Percentiles rank a stretch among this genome's conserved stretches.
These are phyloP conservation scores for Diplodia intermedia DNA, from an alignment of 2,329 filamentous ascomycete genomes.

Conservation along the genomic window DNA sequence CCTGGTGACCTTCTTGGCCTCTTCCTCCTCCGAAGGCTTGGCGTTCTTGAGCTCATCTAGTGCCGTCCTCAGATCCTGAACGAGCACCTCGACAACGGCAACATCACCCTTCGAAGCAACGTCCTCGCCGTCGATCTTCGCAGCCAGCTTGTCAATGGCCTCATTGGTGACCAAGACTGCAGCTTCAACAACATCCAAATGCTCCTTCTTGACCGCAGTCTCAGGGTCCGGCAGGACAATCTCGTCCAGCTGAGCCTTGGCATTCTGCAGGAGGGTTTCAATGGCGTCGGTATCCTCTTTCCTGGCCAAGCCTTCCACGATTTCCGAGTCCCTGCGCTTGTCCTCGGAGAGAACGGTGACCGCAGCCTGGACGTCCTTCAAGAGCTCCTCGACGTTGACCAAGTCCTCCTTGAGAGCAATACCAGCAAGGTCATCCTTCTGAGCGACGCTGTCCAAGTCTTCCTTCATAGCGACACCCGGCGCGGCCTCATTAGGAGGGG, in stretches of 20 bases:
- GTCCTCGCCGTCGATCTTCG: conserved; percentile 67
- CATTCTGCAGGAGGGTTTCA: conserved; percentile 87
- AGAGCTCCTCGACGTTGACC: conserved; percentile 51
- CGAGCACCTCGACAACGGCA: conserved; percentile 74
- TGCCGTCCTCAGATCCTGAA: conserved; percentile 76
- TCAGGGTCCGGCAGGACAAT: conserved; percentile 71
- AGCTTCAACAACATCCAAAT: conserved; percentile 68
- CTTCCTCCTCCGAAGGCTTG: conserved; percentile 58
- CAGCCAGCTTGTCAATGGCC: conserved; percentile 69
- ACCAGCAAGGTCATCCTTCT: conserved; percentile 46
- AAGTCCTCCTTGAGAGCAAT: conserved; percentile 58
- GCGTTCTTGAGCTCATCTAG: conserved; percentile 70
- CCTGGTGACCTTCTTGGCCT: conserved; percentile 72
- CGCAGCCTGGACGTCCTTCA: conserved; percentile 65
- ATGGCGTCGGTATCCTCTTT: conserved; percentile 91
- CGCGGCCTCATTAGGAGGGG: conserved; percentile 48
- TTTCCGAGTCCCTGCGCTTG: conserved; percentile 35
- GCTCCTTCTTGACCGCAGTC: conserved; percentile 68
- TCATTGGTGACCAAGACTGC: conserved; percentile 79
- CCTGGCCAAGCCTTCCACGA: conserved; percentile 63
- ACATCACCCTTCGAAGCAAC: conserved; percentile 81
- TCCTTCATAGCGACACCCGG: conserved; percentile 50
- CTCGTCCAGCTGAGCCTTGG: conserved; percentile 86
- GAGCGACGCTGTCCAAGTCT: conserved; percentile 57
- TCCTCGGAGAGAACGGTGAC: conserved; percentile 56